Evolutionary conservation across 2,329 filamentous ascomycete species (phyloP).

Genomic region (Fusarium liriodendri): DNA sequence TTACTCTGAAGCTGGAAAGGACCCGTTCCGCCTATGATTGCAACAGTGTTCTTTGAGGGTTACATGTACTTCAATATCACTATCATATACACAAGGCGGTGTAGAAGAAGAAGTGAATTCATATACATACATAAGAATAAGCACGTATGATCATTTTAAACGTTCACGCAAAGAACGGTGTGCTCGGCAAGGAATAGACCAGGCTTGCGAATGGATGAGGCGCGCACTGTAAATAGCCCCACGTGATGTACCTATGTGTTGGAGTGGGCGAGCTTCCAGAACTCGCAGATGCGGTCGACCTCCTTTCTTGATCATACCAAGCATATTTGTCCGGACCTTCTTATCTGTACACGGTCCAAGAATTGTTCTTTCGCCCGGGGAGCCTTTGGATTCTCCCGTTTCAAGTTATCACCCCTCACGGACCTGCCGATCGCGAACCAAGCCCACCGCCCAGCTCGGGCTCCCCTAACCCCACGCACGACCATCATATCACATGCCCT

Average conservation of each 20-base stretch:
- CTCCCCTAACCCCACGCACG: conserved; percentile 32
- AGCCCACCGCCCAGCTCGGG: conserved; percentile 20
- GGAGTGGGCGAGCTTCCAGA: conserved; percentile 26
- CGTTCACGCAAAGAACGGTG: neutral
- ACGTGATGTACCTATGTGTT: conserved; percentile 41
- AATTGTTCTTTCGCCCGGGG: conserved; percentile 2
- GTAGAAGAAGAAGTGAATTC: neutral
- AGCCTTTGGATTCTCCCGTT: conserved; percentile 5
- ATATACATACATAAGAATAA: neutral
- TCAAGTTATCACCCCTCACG: conserved; percentile 11
- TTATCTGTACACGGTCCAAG: neutral
- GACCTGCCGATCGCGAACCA: conserved; percentile 12
- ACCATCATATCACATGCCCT: conserved; percentile 38
- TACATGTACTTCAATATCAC: neutral
- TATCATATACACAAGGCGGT: neutral
- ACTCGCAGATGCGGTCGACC: conserved; percentile 12
- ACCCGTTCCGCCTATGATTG: neutral
- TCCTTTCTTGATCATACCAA: conserved; percentile 32
- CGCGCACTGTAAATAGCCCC: conserved; percentile 30
- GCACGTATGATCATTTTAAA: neutral
- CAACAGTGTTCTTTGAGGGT: neutral
- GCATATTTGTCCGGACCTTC: conserved; percentile 8
- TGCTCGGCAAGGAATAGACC: neutral
- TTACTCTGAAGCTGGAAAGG: neutral
- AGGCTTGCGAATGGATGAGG: conserved; percentile 30